Evolutionary conservation across 352 stramenopile genomes (phyloP), one percentile per base, ranked within the genome.

Genomic region (Blastocystis sp.): DNA sequence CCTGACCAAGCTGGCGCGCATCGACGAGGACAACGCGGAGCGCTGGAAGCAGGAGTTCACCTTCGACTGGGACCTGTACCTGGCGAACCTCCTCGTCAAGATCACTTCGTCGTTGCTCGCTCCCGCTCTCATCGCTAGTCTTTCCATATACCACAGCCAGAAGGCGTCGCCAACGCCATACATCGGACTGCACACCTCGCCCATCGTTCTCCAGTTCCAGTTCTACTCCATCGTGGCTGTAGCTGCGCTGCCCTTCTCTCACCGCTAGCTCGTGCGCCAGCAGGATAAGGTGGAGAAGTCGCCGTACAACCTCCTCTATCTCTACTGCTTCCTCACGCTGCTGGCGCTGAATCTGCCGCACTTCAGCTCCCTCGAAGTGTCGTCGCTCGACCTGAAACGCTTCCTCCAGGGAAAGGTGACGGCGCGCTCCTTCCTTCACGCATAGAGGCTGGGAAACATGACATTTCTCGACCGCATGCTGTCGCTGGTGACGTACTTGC

Each of bases 271-370:
- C 16, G 33, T 67, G 33, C 50, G 37, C 24, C 41, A 85, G 45
- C 74, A 85, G 55, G 60, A 85, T 24, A 35, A 29, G 45, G 41
- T 29, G 13, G 60, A 62, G 26, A 51, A 59, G 3, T 67, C 74
- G 33, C 74, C 74, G 3, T 85, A 55, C 74, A 85, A 85, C 37
- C 74, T 85, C 51, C 50, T 85, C 10, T 85, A 85, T 31, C 67
- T 85, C 12, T 85, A 67, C 61, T 85, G 74, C 45, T 62, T 85
- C 31, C 74, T 85, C 50, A 85, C 74, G 10, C 74, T 85, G 2
- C 51, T 85, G 26, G 6, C 74, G 12, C 33, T 85, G 3, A 67
- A 62, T 31, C 55, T 85, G 12, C 41, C 74, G 12, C 74, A 41
- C 21, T 85, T 61, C 37, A 13, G 51, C 35, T 26, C 41, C 10